Conservation (phyloP, 2,329 filamentous ascomycete species). For the Verticillium tricorpus region DNA sequence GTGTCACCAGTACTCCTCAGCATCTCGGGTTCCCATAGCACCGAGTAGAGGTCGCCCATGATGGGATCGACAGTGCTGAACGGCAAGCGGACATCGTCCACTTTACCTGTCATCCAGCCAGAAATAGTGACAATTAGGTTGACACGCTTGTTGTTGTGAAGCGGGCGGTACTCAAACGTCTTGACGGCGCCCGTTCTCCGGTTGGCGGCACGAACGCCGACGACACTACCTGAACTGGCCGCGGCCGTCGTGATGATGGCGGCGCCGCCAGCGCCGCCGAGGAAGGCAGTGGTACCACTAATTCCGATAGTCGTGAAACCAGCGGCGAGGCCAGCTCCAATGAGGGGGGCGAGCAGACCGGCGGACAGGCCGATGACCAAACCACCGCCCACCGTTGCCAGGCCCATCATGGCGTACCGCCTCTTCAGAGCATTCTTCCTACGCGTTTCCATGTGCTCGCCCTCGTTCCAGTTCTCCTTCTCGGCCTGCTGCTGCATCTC, state of each 20-base stretch:
- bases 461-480: conserved; percentile 97
- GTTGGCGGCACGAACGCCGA: conserved; percentile 80
- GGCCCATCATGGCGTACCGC: conserved; percentile 90
- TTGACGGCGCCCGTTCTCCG: conserved; percentile 86
- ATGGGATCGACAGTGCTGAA: conserved; percentile 95
- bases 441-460: conserved; percentile 84
- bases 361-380: conserved; percentile 94
- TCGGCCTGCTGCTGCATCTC: conserved; percentile 96
- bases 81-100: conserved; percentile 91
- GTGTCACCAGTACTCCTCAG: conserved; percentile 96
- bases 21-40: conserved; percentile 98
- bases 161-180: conserved; percentile 92
- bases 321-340: conserved; percentile 87
- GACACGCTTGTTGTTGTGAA: conserved; percentile 97
- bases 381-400: conserved; percentile 92
- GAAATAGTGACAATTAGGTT: conserved; percentile 94
- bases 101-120: conserved; percentile 97
- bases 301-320: conserved; percentile 95
- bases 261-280: conserved; percentile 87
- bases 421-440: conserved; percentile 77
- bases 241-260: conserved; percentile 90
- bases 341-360: conserved; percentile 85
- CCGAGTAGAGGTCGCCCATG: conserved; percentile 97
- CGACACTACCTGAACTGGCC: conserved; percentile 79
- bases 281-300: conserved; percentile 79